Conservation (phyloP, 371 early-diverging fungal species). For the Mortierella sp. region DNA sequence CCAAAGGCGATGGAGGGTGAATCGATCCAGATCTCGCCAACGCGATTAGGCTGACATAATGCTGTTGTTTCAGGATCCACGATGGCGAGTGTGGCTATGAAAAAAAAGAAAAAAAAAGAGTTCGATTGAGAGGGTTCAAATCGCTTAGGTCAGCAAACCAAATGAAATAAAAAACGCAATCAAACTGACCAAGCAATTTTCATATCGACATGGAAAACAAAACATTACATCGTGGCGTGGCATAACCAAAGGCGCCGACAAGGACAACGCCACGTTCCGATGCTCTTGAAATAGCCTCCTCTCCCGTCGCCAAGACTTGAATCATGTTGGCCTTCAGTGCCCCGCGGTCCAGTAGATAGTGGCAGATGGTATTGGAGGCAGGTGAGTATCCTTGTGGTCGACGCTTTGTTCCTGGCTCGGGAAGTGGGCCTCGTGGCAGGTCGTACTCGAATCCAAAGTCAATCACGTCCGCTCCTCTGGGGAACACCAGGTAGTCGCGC, state of each 20-base stretch:
- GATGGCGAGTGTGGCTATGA: slow-evolving; percentile 75
- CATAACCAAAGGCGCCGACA: slow-evolving; percentile 73
- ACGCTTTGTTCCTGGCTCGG: slow-evolving; percentile 45
- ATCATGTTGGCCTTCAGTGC: slow-evolving; percentile 65
- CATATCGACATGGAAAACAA: not conserved
- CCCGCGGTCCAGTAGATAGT: slow-evolving; percentile 69
- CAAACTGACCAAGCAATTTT: not conserved
- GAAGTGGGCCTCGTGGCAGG: slow-evolving; percentile 53
- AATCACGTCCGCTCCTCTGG: slow-evolving; percentile 50
- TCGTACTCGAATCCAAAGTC: slow-evolving; percentile 58
- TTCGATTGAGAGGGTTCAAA: too few relatives aligned
- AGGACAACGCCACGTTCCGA: slow-evolving; percentile 52
- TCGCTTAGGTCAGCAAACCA: not conserved
- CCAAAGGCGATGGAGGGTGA: slow-evolving; percentile 81
- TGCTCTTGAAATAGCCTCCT: slow-evolving; percentile 44
- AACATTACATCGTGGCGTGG: slow-evolving; percentile 74
- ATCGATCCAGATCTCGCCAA: slow-evolving; percentile 91
- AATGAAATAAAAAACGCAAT: not conserved
- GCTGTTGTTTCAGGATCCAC: slow-evolving; percentile 86
- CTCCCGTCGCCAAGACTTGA: slow-evolving; percentile 65
- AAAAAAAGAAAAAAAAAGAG: not conserved
- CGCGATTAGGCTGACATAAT: slow-evolving; percentile 78
- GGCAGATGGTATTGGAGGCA: slow-evolving; percentile 67
- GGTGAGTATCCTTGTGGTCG: slow-evolving; percentile 58
- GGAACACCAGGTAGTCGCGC: slow-evolving; percentile 58